Base-by-base conservation (phyloP, 2,329 filamentous ascomycete species). In the Arachnopeziza araneosa region DNA sequence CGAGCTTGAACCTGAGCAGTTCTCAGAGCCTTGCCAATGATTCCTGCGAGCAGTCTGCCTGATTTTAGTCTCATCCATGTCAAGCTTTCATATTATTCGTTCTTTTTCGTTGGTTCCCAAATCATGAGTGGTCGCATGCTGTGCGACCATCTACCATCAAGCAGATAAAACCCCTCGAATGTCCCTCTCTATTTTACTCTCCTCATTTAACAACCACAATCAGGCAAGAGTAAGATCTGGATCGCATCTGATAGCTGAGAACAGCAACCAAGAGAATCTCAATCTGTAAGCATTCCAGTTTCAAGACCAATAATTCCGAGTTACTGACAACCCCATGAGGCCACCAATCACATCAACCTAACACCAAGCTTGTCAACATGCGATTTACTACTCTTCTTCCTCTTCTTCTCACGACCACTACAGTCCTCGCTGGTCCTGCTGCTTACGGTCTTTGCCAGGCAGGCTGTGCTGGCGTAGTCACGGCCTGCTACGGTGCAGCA, bases 401-500 rank as follows among this genome's bases (percentile, higher is more conserved):
- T 2, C 59, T 50, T 19, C 24, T 55, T 17, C 21, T 55, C n/a
- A 26, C 55, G 17, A 17, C 51, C 32, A 51, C 56, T 10, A 56
- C 60, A 17, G 54, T 24, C 10, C 22, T 63, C 12, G 73, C 72
- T 8, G 75, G 75, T 0, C 75, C 74, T 0, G 26, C 66, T 1
- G 72, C 67, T 9, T 82, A 82, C 61, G 78, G 75, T 0, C 54
- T 77, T 2, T 82, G 79, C 52, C 79, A 82, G 66, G 74, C 75
- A 0, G 79, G 79, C 4, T 82, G 79, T 36, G 67, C 78, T 0
- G 62, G 62, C 0, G 66, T 81, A 0, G 78, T 78, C 0, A 75
- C 74, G 65, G 76, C 78, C 0, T 82, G 78, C 61, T 81, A 81
- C 55, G 30, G 67, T 1, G 78, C 75, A 6, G 78, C 74, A 0